Conservation (phyloP, 306 rosid species). For the Adenanthera pavonina region DNA sequence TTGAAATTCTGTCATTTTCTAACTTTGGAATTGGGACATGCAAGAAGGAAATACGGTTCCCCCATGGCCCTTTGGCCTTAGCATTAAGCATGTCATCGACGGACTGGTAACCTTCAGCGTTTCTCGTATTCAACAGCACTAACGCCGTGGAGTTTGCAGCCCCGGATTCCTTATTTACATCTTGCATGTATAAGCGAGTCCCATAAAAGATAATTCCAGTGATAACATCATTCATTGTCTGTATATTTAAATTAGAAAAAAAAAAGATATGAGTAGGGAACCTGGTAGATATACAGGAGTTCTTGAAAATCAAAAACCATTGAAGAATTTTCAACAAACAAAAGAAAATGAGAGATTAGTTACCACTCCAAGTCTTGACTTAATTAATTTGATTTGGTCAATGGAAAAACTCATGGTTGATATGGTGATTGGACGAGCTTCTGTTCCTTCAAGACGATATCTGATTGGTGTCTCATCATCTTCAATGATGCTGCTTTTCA, state of each 20-base stretch:
- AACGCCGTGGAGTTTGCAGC: conserved; percentile 54
- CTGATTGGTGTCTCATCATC: neutral
- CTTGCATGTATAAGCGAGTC: conserved; percentile 46
- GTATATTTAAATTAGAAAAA: neutral
- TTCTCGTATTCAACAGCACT: conserved; percentile 66
- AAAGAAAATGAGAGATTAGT: neutral
- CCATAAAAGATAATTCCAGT: conserved; percentile 52
- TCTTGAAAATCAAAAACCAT: neutral
- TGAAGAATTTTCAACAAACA: too few species aligned
- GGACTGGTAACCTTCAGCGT: conserved; percentile 24
- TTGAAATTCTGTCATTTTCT: conserved; percentile 30
- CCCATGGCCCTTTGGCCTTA: too few species aligned
- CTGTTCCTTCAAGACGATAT: neutral
- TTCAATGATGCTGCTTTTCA: conserved; percentile 1
- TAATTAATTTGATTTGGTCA: neutral
- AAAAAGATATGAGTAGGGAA: neutral
- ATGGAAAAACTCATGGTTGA: neutral
- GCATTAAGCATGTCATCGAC: too few species aligned
- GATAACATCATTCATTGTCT: conserved; percentile 63
- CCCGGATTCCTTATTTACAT: conserved; percentile 42
- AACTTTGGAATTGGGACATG: conserved; percentile 58
- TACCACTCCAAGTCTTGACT: neutral
- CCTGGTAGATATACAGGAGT: neutral
- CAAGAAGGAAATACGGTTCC: conserved; percentile 30
- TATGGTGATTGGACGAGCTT: neutral